Conservation (phyloP, 2,329 filamentous ascomycete genomes). For the Penicillium italicum region DNA sequence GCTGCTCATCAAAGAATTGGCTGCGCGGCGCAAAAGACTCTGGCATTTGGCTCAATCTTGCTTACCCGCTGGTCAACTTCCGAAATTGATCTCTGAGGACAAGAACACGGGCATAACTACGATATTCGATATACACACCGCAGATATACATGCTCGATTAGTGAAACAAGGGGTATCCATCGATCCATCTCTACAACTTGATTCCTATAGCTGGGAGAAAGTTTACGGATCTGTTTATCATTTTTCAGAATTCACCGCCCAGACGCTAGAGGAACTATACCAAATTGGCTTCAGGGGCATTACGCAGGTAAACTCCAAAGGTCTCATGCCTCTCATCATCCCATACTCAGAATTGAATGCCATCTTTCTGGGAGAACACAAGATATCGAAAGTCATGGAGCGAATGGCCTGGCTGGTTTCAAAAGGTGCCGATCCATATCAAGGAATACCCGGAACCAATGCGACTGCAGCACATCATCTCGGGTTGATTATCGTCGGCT, state of each 20-base stretch:
- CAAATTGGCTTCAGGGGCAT: not conserved
- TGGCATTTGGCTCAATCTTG: not conserved
- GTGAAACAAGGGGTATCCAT: not conserved
- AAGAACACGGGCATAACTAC: not conserved
- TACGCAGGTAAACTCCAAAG: not conserved
- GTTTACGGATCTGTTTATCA: not conserved
- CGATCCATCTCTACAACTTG: too few relatives aligned
- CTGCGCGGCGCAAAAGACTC: not conserved
- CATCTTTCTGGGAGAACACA: too few relatives aligned
- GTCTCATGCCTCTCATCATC: not conserved
- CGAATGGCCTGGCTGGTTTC: not conserved
- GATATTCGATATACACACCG: not conserved
- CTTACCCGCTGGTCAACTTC: not conserved
- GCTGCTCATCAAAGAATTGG: not conserved
- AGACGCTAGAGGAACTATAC: not conserved
- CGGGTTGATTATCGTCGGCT: not conserved
- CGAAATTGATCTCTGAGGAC: not conserved
- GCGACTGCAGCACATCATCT: not conserved
- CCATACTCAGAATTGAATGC: too few relatives aligned
- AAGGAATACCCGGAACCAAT: not conserved
- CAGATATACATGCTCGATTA: not conserved
- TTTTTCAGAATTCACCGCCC: not conserved
- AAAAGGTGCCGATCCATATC: not conserved
- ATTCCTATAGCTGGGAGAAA: too few relatives aligned
- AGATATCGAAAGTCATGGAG: not conserved